Evolutionary conservation across 2,329 filamentous ascomycete genomes (phyloP).

Genomic region (Fulvia fulva): DNA sequence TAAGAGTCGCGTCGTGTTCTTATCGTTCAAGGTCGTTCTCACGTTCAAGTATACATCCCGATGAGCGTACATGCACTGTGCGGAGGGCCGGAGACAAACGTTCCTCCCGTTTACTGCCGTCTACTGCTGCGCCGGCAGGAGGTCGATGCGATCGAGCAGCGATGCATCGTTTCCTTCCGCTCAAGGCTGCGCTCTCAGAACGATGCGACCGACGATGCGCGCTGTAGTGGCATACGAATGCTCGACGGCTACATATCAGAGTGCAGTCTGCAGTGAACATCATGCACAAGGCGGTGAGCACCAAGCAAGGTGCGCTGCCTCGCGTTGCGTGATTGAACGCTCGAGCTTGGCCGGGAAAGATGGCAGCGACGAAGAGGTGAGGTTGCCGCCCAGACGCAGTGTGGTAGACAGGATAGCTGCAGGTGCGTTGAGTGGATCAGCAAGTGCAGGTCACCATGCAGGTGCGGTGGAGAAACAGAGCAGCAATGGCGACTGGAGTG

Average conservation of each 20-base stretch:
- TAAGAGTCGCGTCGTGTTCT: background rate
- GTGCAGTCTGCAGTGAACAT: background rate
- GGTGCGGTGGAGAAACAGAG: background rate
- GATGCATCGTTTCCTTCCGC: background rate
- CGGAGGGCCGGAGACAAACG: background rate
- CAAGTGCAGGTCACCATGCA: background rate
- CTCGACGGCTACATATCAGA: background rate
- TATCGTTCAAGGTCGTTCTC: background rate
- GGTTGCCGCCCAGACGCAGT: background rate
- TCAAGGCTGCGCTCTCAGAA: background rate
- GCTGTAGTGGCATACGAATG: background rate
- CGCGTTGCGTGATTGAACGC: background rate
- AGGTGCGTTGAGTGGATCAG: no score
- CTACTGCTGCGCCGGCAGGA: background rate
- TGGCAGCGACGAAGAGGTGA: background rate
- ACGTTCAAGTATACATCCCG: background rate
- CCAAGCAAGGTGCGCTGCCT: background rate
- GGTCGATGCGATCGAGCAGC: background rate
- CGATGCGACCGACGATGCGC: background rate
- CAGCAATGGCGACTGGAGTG: no score
- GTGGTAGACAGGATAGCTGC: background rate
- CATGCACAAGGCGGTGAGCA: background rate
- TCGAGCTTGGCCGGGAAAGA: background rate
- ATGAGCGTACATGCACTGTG: background rate
- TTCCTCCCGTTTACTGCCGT: background rate